These are phyloP conservation scores for Backusella parvicylindrica DNA, from an alignment of 192 early-diverging fungal species.

Conservation along the genomic window DNA sequence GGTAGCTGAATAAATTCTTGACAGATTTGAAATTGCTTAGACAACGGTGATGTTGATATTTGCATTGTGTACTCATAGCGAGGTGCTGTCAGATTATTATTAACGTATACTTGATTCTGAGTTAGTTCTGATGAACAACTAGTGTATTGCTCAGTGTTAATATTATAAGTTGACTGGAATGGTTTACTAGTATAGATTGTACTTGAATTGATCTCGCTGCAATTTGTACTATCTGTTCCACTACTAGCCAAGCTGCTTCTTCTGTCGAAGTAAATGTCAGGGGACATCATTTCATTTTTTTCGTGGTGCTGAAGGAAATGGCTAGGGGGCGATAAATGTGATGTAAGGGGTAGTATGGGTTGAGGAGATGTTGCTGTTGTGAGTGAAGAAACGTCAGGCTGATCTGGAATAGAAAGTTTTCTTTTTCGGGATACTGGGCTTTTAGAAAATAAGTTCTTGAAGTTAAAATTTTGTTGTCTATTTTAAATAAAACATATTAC, in stretches of 20 bases:
- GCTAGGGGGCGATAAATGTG: neutral
- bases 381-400: neutral
- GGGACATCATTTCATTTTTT: neutral
- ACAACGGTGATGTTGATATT: neutral
- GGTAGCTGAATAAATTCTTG: neutral
- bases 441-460: neutral
- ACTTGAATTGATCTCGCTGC: neutral
- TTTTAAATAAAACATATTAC: neutral
- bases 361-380: neutral
- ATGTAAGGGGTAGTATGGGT: neutral
- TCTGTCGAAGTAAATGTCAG: neutral
- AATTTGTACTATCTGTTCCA: neutral
- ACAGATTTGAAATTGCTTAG: neutral
- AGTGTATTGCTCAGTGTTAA: neutral
- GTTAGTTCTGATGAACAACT: neutral
- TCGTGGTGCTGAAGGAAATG: neutral
- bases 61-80: neutral
- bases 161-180: neutral
- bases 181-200: neutral
- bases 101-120: neutral
- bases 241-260: slow-evolving; percentile 10
- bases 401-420: neutral
- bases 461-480: neutral
- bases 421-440: slow-evolving; percentile 4
- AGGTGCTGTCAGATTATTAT: neutral